Conservation (phyloP, 306 rosid species). For the Chamaecrista fasciculata region DNA sequence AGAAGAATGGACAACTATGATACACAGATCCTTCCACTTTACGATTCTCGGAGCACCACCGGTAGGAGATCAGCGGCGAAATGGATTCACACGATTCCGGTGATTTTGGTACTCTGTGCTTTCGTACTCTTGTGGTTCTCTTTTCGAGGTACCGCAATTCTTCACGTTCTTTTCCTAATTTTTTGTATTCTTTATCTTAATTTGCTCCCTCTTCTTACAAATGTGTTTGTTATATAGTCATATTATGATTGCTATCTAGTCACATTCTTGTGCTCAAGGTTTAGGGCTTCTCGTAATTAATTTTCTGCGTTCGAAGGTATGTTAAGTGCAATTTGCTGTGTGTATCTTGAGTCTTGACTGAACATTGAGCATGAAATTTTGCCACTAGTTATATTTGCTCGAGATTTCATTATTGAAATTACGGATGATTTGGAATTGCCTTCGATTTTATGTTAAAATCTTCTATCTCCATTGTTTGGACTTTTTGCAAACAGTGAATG, state of each 20-base stretch:
- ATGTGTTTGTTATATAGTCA: background rate
- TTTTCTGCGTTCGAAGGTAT: background rate
- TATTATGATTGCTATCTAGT: background rate
- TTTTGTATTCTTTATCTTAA: background rate
- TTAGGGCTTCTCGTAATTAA: background rate
- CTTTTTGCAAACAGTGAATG: conserved; percentile 42
- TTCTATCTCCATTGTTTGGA: background rate
- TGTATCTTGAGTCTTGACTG: background rate
- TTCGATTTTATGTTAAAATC: conserved; percentile 3
- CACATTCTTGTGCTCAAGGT: background rate
- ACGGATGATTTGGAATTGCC: background rate
- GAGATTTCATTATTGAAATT: background rate
- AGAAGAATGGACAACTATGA: background rate
- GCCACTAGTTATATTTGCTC: background rate
- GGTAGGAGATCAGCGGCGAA: conserved; percentile 33
- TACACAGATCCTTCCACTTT: conserved; percentile 36
- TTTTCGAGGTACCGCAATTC: background rate
- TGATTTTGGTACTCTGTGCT: conserved; percentile 44
- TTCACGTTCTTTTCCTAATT: background rate
- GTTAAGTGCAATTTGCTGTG: background rate
- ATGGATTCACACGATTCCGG: conserved; percentile 47
- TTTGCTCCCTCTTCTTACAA: background rate
- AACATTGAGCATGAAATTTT: background rate
- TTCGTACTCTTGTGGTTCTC: conserved; percentile 10
- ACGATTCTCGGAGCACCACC: conserved; percentile 22